These are phyloP conservation scores for Schwanniomyces yamadae DNA, from an alignment of 805 yeast genomes.

Conservation along the genomic window DNA sequence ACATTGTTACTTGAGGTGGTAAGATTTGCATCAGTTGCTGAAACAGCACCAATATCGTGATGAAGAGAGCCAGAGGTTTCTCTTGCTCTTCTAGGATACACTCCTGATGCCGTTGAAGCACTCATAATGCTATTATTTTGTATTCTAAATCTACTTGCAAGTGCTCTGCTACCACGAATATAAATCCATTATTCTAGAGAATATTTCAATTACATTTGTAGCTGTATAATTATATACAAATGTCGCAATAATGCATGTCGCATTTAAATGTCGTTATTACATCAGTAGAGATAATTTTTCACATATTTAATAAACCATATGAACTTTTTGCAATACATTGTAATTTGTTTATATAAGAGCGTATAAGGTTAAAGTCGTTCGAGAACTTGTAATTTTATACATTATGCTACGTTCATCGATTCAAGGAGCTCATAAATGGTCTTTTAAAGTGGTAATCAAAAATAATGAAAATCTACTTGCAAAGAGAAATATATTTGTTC, in stretches of 20 bases:
- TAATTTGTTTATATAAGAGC: too few relatives aligned
- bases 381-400: too few relatives aligned
- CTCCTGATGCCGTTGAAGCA: conserved; percentile 14
- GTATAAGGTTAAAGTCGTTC: too few relatives aligned
- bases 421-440: too few relatives aligned
- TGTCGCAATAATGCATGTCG: conserved; percentile 2
- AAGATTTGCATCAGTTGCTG: conserved; percentile 22
- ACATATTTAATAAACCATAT: too few relatives aligned
- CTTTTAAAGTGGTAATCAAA: too few relatives aligned
- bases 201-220: too few relatives aligned
- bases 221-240: too few relatives aligned
- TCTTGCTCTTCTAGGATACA: conserved; percentile 16
- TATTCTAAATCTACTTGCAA: not conserved
- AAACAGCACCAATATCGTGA: conserved; percentile 20
- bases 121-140: conserved; percentile 6
- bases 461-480: not conserved
- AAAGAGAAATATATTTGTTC: conserved; percentile 9
- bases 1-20: conserved; percentile 16
- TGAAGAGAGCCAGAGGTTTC: conserved; percentile 15
- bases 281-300: conserved; percentile 3
- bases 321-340: too few relatives aligned
- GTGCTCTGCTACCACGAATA: too few relatives aligned
- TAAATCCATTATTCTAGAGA: too few relatives aligned
- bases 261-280: not conserved
- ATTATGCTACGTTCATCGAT: too few relatives aligned